Conservation (phyloP, 139 green algal species). For the Edaphochlamys debaryana region DNA sequence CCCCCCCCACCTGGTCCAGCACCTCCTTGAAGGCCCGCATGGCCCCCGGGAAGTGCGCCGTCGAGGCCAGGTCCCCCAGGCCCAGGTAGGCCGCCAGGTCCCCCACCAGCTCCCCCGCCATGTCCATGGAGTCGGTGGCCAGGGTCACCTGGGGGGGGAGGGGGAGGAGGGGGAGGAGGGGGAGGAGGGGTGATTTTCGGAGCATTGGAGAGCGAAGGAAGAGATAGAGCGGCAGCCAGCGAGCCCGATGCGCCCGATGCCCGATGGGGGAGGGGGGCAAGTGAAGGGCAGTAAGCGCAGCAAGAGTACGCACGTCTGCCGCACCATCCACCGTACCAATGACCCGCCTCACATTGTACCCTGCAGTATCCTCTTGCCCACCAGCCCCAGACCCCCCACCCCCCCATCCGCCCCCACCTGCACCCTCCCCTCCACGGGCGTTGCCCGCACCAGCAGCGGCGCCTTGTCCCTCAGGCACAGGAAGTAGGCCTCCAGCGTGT, state of each 20-base stretch:
- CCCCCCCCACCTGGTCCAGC: slow-evolving; percentile 34
- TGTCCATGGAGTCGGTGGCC: slow-evolving; percentile 73
- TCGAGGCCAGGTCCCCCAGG: slow-evolving; percentile 62
- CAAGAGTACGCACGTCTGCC: no score
- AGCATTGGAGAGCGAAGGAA: no score
- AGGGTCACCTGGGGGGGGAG: slow-evolving; percentile 59
- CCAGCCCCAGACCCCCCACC: no score
- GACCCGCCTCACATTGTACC: no score
- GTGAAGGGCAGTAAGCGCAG: no score
- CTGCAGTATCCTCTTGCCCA: no score
- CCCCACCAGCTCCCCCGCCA: slow-evolving; percentile 75
- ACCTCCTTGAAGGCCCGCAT: slow-evolving; percentile 68
- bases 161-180: background rate
- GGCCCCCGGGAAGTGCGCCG: slow-evolving; percentile 65
- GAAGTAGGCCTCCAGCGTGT: slow-evolving; percentile 58
- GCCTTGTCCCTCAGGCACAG: slow-evolving; percentile 60
- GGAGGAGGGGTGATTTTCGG: background rate
- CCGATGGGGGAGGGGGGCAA: no score
- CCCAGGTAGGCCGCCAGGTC: slow-evolving; percentile 67
- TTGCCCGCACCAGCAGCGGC: slow-evolving; percentile 56
- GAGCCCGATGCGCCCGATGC: no score
- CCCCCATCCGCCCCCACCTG: no score
- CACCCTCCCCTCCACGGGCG: slow-evolving; percentile 15
- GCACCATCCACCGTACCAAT: no score
- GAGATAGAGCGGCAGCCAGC: no score